Percentiles rank a stretch among this genome's conserved stretches.
Evolutionary conservation across 768 basidiomycete genomes (phyloP).

Genomic region (Aureoboletus auriporus): DNA sequence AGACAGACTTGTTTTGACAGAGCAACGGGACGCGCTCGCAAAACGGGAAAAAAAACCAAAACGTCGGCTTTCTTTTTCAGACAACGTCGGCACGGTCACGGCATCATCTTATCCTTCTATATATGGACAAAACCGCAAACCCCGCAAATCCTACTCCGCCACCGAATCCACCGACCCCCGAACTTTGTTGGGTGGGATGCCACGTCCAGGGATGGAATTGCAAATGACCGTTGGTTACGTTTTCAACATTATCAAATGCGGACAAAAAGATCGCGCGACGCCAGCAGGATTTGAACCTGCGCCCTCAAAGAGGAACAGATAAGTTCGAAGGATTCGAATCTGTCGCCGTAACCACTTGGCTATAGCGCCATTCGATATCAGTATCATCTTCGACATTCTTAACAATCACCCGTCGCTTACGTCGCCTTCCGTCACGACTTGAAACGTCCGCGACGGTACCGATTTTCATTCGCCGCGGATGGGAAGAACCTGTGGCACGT

Average conservation of each 20-base stretch:
- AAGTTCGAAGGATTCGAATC: constrained; percentile 46
- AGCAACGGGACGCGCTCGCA: constrained; percentile 3
- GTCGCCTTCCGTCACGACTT: no score
- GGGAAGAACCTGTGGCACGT: no score
- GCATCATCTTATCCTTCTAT: constrained; percentile 11
- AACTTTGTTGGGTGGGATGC: not conserved
- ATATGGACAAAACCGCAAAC: constrained; percentile 12
- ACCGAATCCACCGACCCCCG: not conserved
- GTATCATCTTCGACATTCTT: no score
- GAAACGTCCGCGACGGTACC: no score
- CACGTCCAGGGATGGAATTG: no score
- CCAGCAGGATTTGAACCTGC: constrained; percentile 69
- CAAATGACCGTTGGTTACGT: not conserved
- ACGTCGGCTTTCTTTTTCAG: constrained; percentile 10
- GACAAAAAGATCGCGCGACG: constrained; percentile 37
- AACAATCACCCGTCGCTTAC: no score
- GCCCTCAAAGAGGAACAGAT: constrained; percentile 66
- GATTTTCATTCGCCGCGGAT: no score
- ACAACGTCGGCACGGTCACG: constrained; percentile 16
- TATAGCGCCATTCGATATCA: constrained; percentile 40
- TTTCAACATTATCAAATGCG: not conserved
- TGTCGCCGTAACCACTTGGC: constrained; percentile 79
- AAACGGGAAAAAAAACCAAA: constrained; percentile 14
- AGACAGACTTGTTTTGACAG: not conserved
- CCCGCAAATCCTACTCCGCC: constrained; percentile 7